Evolutionary conservation across 352 stramenopile species (phyloP).

Genomic region (Phytophthora quininea): DNA sequence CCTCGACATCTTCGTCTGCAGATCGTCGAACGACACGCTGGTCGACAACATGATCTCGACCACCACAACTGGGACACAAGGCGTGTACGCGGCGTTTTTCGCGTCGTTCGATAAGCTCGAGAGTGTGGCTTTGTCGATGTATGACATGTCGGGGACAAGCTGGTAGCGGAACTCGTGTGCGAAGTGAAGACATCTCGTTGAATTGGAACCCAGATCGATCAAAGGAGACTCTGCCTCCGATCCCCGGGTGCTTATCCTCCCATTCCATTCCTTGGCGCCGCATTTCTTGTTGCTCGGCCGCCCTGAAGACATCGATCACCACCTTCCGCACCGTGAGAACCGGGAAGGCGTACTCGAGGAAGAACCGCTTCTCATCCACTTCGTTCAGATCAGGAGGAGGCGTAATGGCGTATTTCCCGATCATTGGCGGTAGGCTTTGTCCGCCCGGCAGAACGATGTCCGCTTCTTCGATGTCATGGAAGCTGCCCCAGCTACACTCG

Average conservation of each 20-base stretch:
- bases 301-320: not conserved
- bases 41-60: not conserved
- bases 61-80: constrained; percentile 5
- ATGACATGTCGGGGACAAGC: constrained; percentile 7
- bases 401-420: constrained; percentile 17
- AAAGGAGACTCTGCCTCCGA: not conserved
- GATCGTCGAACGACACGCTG: not conserved
- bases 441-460: constrained; percentile 6
- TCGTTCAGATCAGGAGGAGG: constrained; percentile 32
- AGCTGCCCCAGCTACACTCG: not conserved
- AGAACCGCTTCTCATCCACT: constrained; percentile 16
- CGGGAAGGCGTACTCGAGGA: constrained; percentile 33
- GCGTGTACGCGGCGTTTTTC: constrained; percentile 1
- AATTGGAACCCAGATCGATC: not conserved
- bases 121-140: constrained; percentile 7
- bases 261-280: not conserved
- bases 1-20: constrained; percentile 13
- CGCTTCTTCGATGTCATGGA: not conserved
- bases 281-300: not conserved
- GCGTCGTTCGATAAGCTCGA: constrained; percentile 4
- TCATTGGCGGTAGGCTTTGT: constrained; percentile 4
- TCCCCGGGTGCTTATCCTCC: not conserved
- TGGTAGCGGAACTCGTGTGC: not conserved
- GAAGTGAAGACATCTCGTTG: not conserved
- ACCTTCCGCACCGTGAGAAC: constrained; percentile 27